A percentile compares a stretch with the other conserved stretches of the same genome.
Evolutionary conservation across 768 basidiomycete genomes (phyloP).

Genomic region (Trametes cubensis): DNA sequence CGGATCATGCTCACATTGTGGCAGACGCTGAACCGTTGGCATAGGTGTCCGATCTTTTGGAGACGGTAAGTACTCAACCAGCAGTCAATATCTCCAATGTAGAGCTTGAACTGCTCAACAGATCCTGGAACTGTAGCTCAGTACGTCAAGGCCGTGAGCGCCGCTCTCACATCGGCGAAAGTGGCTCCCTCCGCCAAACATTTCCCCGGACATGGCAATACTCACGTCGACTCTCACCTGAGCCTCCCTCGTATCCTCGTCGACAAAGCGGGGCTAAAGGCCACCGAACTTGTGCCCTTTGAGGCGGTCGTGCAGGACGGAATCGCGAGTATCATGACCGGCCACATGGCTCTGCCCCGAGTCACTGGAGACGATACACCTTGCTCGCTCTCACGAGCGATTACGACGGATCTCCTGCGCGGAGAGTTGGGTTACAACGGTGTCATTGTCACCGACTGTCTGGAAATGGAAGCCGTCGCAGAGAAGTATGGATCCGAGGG

Average conservation of each 20-base stretch:
- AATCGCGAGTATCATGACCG: slow-evolving; percentile 68
- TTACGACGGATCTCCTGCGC: slow-evolving; percentile 58
- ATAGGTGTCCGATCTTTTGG: slow-evolving; percentile 72
- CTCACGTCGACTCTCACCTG: slow-evolving; percentile 70
- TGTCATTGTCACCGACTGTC: slow-evolving; percentile 71
- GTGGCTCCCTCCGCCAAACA: slow-evolving; percentile 70
- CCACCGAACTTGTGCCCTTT: slow-evolving; percentile 65
- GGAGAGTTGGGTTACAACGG: slow-evolving; percentile 54
- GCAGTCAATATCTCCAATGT: background rate
- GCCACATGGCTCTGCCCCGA: slow-evolving; percentile 69
- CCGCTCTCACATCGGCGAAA: slow-evolving; percentile 49
- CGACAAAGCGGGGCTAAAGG: slow-evolving; percentile 41
- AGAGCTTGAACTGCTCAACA: slow-evolving; percentile 26
- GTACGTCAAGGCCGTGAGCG: slow-evolving; percentile 50
- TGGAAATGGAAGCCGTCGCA: slow-evolving; percentile 76
- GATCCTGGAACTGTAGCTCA: slow-evolving; percentile 56
- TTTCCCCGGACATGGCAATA: slow-evolving; percentile 78
- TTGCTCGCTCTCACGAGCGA: slow-evolving; percentile 55
- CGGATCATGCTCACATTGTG: background rate
- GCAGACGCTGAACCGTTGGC: background rate
- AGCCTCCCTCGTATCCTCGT: slow-evolving; percentile 65
- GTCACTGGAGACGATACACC: slow-evolving; percentile 58
- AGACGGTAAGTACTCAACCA: slow-evolving; percentile 48
- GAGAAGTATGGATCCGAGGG: slow-evolving; percentile 50
- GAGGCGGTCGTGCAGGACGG: slow-evolving; percentile 42